Percentiles rank a stretch among this genome's conserved stretches.
These are phyloP conservation scores for Boletellus ananas DNA, from an alignment of 768 basidiomycete species.

Conservation along the genomic window DNA sequence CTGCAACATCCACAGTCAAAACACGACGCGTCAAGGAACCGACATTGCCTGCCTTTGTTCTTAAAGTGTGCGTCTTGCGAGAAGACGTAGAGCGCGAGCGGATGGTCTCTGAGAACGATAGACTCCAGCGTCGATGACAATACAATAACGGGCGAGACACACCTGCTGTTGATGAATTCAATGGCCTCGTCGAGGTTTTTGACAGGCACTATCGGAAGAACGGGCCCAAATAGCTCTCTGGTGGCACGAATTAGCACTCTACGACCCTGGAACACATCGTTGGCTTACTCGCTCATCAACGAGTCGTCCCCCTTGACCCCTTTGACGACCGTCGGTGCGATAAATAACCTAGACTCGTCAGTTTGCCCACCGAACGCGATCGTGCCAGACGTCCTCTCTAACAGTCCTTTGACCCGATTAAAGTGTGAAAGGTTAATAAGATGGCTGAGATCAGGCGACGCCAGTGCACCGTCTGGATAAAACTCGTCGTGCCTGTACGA, in stretches of 20 bases:
- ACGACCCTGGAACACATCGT: not conserved
- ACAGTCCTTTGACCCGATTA: slow-evolving; percentile 53
- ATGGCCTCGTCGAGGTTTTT: slow-evolving; percentile 70
- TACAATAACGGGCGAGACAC: slow-evolving; percentile 9
- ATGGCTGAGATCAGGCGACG: slow-evolving; percentile 44
- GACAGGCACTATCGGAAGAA: slow-evolving; percentile 72
- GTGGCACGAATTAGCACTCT: not conserved
- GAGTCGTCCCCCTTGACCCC: slow-evolving; percentile 62
- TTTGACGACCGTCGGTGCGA: slow-evolving; percentile 70
- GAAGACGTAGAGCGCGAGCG: slow-evolving; percentile 78
- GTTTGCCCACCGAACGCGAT: slow-evolving; percentile 62
- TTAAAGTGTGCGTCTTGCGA: slow-evolving; percentile 56
- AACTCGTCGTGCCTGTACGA: slow-evolving; percentile 23
- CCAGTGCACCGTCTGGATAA: slow-evolving; percentile 42
- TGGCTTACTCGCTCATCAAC: slow-evolving; percentile 69
- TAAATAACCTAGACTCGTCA: slow-evolving; percentile 54
- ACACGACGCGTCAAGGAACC: not conserved
- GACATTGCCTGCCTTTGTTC: slow-evolving; percentile 47
- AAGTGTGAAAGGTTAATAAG: slow-evolving; percentile 54
- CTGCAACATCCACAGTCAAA: slow-evolving; percentile 31
- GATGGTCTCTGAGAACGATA: slow-evolving; percentile 52
- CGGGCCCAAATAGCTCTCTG: slow-evolving; percentile 83
- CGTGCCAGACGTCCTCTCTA: slow-evolving; percentile 65
- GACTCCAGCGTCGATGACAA: not conserved
- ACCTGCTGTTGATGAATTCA: slow-evolving; percentile 60